Conservation (phyloP, 306 rosid species). For the Carpinus fangiana region DNA sequence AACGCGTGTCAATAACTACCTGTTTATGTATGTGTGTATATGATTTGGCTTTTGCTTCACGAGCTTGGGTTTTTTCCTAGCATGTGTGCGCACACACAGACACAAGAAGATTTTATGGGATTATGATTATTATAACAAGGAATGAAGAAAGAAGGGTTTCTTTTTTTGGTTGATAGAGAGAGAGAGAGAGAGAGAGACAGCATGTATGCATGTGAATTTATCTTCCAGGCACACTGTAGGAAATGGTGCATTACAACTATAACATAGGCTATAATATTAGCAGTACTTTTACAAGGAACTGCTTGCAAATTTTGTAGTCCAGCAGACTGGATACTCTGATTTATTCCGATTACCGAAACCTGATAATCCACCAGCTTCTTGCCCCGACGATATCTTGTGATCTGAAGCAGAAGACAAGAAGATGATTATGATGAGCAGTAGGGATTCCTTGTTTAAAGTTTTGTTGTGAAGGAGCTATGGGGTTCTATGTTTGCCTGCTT, state of each 20-base stretch:
- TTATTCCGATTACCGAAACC: not conserved
- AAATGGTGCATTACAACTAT: not conserved
- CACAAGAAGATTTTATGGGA: too few species aligned
- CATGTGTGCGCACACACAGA: not conserved
- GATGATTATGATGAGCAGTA: not conserved
- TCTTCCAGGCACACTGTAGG: not conserved
- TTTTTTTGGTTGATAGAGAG: too few species aligned
- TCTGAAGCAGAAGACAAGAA: not conserved
- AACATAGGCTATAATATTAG: not conserved
- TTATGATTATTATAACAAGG: not conserved
- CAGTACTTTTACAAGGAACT: not conserved
- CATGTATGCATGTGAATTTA: not conserved
- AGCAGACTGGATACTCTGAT: not conserved
- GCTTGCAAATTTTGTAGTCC: not conserved
- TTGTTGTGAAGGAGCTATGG: not conserved
- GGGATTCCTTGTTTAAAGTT: not conserved
- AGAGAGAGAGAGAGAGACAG: too few species aligned
- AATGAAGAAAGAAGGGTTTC: not conserved
- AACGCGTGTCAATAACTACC: not conserved
- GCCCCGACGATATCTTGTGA: not conserved
- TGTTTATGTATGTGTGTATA: not conserved
- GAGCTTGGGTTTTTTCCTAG: too few species aligned
- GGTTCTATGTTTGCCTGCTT: not conserved
- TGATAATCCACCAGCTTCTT: not conserved
- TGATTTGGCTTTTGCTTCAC: too few species aligned